Base-by-base conservation (phyloP, 352 stramenopile species). In the Pythium sukuiense region DNA sequence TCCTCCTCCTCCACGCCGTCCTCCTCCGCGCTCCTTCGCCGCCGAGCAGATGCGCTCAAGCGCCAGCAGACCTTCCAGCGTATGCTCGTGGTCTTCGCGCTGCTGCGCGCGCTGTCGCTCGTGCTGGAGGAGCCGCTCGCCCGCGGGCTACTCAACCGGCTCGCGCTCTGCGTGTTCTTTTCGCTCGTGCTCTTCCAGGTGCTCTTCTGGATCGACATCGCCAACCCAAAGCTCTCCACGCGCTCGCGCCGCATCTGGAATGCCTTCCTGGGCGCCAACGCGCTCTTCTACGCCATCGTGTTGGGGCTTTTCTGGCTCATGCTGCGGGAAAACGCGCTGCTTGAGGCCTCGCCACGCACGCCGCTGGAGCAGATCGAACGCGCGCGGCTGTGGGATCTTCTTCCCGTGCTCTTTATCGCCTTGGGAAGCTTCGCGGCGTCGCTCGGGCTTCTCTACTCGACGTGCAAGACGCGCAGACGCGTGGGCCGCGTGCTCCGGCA, bases 191-290 rank as follows among this genome's bases (percentile, higher is more conserved):
- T 93, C 35, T 92, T 93, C 74, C 85, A 95, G 57, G 88, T 91
- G 62, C 74, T 95, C 37, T 88, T 92, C 48, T 95, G 87, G 87
- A 74, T 95, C 61, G 87, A 95, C 72, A 92, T 95, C 57, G 83
- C 83, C 55, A 95, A 95, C 67, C 82, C 87, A 9, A 89, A 90
- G 67, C 62, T 89, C 39, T 93, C 85, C 39, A 69, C 68, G 6
- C 80, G 87, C 53, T 95, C 87, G 11, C 76, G 76, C 20, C 83
- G 85, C 39, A 88, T 95, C 62, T 95, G 87, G 87, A 68, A 85
- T 45, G 72, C 81, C 11, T 95, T 93, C 48, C 41, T 89, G 11
- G 37, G 87, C 39, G 74, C 83, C 29, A 95, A 95, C 61, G 76
- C 76, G 7, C 59, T 88, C 26, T 92, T 95, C 59, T 95, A 95